Evolutionary conservation across 2,329 filamentous ascomycete genomes (phyloP), one percentile per base, ranked within the genome.

Genomic region (Camillea tinctor): DNA sequence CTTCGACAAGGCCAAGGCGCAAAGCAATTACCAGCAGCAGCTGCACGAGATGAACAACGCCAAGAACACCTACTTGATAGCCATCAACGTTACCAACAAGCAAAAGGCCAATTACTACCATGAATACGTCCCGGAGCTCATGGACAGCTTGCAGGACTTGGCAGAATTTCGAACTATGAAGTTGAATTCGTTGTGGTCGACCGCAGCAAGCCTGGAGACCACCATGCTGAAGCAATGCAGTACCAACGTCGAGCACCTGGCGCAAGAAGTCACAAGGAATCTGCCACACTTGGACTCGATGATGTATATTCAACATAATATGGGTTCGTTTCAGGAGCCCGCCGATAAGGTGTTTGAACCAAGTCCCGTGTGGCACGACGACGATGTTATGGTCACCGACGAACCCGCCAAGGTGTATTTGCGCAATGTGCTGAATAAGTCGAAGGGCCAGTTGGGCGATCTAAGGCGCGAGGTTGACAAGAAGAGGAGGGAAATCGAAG

Each of bases 91-190:
- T 60, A 96, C 93, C 36, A 99, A 99, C 77, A 96, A 95, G 79
- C 89, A 97, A 72, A 99, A 98, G 79, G 93, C 97, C 73, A 92
- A 89, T 72, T 98, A 98, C 79, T 99, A 97, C 72, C 90, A 98
- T 73, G 93, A 97, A 75, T 98, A 98, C 74, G 84, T 99, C 20
- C 95, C 95, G 8, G 95, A 98, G 72, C 79, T 98, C 60, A 84
- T 99, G 73, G 92, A 98, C 77, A 93, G 93, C 68, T 78, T 99
- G 60, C 95, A 99, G 80, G 93, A 97, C 69, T 84, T 99, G 56
- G 93, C 91, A 62, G 93, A 99, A 77, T 96, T 94, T 62, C 87
- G 92, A 56, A 92, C 93, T 11, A 76, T 87, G 54, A 93, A 91
- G 70, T 77, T 98, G 66, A 99, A 99, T 74, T 81, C 84, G 6